Evolutionary conservation across 768 basidiomycete genomes (phyloP).

Genomic region (Tylopilus sp.): DNA sequence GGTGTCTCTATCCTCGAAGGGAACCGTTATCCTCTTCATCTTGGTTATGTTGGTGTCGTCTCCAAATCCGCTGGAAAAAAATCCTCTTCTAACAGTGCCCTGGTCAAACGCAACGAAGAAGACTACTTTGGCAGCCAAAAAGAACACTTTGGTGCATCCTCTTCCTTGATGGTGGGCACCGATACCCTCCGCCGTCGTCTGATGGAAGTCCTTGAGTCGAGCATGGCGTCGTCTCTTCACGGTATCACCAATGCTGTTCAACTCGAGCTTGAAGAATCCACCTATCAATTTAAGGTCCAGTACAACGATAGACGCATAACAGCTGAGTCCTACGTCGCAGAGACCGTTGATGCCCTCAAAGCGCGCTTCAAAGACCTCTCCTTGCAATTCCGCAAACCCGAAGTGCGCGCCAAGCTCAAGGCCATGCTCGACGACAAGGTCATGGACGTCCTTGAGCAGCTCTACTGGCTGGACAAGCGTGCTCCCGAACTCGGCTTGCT

Average conservation of each 20-base stretch:
- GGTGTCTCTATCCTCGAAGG: constrained; percentile 81
- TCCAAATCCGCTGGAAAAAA: constrained; percentile 70
- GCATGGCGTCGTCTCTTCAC: constrained; percentile 94
- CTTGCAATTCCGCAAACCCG: constrained; percentile 80
- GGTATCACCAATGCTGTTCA: constrained; percentile 97
- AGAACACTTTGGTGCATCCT: constrained; percentile 57
- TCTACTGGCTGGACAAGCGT: constrained; percentile 95
- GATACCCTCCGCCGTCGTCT: constrained; percentile 84
- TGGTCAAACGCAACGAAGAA: constrained; percentile 55
- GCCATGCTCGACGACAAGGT: constrained; percentile 92
- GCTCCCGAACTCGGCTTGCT: constrained; percentile 70
- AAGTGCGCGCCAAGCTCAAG: constrained; percentile 87
- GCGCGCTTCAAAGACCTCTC: constrained; percentile 84
- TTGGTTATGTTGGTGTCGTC: constrained; percentile 97
- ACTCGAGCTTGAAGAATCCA: constrained; percentile 93
- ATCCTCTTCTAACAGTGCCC: constrained; percentile 42
- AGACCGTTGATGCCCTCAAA: constrained; percentile 93
- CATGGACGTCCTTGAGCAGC: constrained; percentile 94
- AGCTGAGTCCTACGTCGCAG: constrained; percentile 96
- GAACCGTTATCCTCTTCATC: constrained; percentile 93
- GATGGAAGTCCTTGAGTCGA: constrained; percentile 97
- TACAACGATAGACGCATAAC: constrained; percentile 94
- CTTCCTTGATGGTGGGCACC: constrained; percentile 84
- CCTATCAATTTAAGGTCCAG: constrained; percentile 99
- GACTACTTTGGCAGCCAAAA: constrained; percentile 65